Evolutionary conservation across 2,329 filamentous ascomycete genomes (phyloP), one percentile per base, ranked within the genome.

Genomic region (Pseudocercospora fijiensis): DNA sequence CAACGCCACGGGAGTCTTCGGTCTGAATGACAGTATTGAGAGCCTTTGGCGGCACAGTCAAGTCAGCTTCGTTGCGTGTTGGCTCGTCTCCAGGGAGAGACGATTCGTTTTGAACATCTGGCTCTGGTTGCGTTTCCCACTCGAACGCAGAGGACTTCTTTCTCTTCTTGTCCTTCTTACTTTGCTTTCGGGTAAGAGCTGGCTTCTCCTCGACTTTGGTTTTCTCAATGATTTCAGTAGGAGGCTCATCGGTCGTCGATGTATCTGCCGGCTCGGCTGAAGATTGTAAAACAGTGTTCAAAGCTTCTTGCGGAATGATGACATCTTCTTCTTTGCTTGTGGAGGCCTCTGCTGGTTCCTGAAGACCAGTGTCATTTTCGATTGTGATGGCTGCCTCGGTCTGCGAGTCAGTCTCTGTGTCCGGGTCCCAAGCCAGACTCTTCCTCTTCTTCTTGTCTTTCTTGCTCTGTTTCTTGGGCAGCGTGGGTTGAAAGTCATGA

Each of bases 401-500:
- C 24, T 30, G 22, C 7, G 49, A 28, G 11, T 61, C 53, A 26
- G 27, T 18, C 30, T 61, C 43, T 18, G 43, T 11, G 9, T 62
- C 60, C 24, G 41, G 43, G 13, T 60, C 47, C 43, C 43, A 55
- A 6, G 60, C 20, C 11, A 53, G 45, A 26, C 51, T 20, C 57
- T 62, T 60, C 51, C 45, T 53, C 8, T 65, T 65, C 57, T 62
- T 62, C 64, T 70, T 69, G 33, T 77, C 61, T 49, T 73, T 71
- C 59, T 68, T 67, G 43, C 63, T 65, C 26, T 70, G 64, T 60
- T 75, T 30, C 66, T 70, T 8, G 22, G 60, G 62, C 9, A 59
- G 20, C 9, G 57, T 60, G 11, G 61, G 61, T 27, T 52, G 57
- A 16, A 53, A 53, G 49, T 26, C 49, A n/a, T 53, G 24, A 10